Base-by-base conservation (phyloP, 345 rosid species). In the Draba incana region DNA sequence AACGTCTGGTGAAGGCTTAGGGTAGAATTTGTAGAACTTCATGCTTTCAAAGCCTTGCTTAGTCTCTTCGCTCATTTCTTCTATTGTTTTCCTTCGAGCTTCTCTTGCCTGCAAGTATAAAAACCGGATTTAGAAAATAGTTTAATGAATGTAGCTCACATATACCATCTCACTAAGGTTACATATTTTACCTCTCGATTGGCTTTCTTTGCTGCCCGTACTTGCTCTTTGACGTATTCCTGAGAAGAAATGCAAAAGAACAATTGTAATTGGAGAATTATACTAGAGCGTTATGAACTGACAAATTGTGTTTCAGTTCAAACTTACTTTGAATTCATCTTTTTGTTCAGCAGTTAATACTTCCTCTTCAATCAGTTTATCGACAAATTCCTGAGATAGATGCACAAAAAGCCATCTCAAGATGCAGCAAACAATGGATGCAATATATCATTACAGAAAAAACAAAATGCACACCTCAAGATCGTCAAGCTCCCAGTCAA, bases 1-100 rank as follows among this genome's bases (percentile, higher is more conserved):
- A 55, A 94, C 70, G 28, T 89, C 90, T 16, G 98, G 51, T 46
- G 51, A 82, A 60, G 76, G 77, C 71, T 74, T 79, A 15, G 99
- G 99, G 79, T 95, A 95, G 74, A 95, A 95, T 75, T 95, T 95
- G 89, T 92, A 89, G 76, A 95, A 88, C 77, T 71, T 95, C 87
- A 86, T 89, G 48, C 61, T 78, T 62, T 95, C 77, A 54, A 81
- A 85, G 14, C 90, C 96, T 6, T 71, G 59, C 75, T 70, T 89
- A 5, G 83, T 80, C 23, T 88, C 98, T 75, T 80, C 96, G 11
- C 84, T 95, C 97, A 95, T 83, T 70, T 86, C 96, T 73, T 84
- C 92, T 51, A 84, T 70, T 23, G 92, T 88, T 57, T 77, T 95
- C 79, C 55, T 88, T 61, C 98, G 84, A 45, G 98, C 90, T 59